A percentile compares a stretch with the other conserved stretches of the same genome.
These are phyloP conservation scores for Nicotiana benthamiana DNA, from an alignment of 257 asterid species.

Conservation along the genomic window DNA sequence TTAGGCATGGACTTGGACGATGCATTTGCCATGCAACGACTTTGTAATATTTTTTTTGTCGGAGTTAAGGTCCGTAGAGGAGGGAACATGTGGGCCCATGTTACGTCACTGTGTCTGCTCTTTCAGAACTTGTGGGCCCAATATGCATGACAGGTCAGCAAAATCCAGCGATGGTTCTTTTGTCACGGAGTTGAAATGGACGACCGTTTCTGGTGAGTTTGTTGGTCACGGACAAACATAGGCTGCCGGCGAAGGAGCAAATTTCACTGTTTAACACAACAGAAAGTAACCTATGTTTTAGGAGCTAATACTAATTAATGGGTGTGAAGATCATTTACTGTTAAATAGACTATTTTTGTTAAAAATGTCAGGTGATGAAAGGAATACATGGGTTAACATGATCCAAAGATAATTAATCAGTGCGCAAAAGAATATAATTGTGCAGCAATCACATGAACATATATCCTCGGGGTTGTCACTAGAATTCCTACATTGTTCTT, in stretches of 20 bases:
- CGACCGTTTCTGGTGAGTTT: conserved; percentile 1
- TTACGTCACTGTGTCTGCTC: not conserved
- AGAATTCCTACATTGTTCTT: not conserved
- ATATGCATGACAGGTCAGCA: conserved; percentile 21
- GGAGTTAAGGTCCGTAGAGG: not conserved
- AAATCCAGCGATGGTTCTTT: conserved; percentile 8
- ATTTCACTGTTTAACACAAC: not conserved
- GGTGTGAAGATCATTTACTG: not conserved
- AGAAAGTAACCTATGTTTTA: not conserved
- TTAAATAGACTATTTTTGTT: not conserved
- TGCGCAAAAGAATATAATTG: not conserved
- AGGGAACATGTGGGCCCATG: conserved; percentile 18
- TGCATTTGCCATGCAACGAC: conserved; percentile 11
- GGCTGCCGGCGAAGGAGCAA: conserved; percentile 30
- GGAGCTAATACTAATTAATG: not conserved
- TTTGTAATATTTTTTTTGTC: conserved; percentile 11
- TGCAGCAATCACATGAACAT: conserved; percentile 20
- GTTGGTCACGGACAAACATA: conserved; percentile 23
- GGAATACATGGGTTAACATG: not conserved
- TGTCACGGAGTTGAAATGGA: conserved; percentile 11
- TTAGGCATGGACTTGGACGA: conserved; percentile 15
- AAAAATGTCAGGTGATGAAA: not conserved
- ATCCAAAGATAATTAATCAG: not conserved
- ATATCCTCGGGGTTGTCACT: conserved; percentile 6
- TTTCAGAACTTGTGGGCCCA: conserved; percentile 13